Conservation (phyloP, 2,329 filamentous ascomycete genomes). For the Blumeria graminis region DNA sequence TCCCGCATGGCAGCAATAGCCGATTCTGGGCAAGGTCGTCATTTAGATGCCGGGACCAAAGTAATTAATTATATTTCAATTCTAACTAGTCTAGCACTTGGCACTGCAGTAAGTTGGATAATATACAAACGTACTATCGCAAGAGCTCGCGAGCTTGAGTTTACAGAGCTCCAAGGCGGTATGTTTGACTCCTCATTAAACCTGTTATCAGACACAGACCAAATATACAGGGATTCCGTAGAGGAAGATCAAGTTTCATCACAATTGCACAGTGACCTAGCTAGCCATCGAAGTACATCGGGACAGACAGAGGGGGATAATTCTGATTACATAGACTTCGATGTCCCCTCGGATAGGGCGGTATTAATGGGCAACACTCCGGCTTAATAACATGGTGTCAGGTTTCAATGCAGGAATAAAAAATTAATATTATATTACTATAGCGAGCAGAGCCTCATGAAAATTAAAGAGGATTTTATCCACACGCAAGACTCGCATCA, state of each 20-base stretch:
- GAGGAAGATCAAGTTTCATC: slow-evolving; percentile 6
- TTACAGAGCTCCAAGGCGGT: slow-evolving; percentile 11
- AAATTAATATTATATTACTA: no score
- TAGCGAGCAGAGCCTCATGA: no score
- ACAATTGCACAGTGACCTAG: no score
- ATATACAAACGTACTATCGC: slow-evolving; percentile 57
- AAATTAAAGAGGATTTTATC: no score
- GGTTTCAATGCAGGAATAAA: no score
- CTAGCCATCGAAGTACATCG: no score
- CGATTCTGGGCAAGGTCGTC: slow-evolving; percentile 41
- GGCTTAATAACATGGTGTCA: no score
- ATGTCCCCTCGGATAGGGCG: no score
- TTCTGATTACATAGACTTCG: no score
- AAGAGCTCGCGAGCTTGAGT: slow-evolving; percentile 30
- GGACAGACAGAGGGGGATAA: no score
- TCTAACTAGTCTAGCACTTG: slow-evolving; percentile 42
- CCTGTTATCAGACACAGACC: slow-evolving; percentile 1
- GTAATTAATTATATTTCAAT: slow-evolving; percentile 69
- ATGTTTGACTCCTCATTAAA: neutral
- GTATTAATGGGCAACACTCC: no score
- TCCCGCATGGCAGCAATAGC: slow-evolving; percentile 58
- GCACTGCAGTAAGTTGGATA: slow-evolving; percentile 52
- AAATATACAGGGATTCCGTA: slow-evolving; percentile 8
- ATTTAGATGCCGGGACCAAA: slow-evolving; percentile 56
- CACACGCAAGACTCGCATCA: no score